phyloP scores from a whole-genome alignment of 1,284 basidiomycete genomes.

The Fomitopsis palustris region DNA sequence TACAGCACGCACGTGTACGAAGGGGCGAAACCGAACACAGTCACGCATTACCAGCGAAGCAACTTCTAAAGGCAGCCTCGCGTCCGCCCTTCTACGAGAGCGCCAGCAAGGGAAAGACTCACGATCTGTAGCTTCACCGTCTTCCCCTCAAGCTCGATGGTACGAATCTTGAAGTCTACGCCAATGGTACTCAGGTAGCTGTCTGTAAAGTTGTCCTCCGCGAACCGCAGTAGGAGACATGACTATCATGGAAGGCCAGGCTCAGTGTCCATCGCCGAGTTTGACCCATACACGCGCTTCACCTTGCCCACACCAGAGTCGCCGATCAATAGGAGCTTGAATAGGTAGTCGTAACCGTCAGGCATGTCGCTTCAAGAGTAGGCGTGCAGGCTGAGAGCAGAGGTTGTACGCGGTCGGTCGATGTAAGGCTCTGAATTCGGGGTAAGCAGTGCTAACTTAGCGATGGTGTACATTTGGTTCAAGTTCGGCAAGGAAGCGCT shows the following conservation, averaged over 20 bases:
- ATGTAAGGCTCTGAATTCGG: neutral
- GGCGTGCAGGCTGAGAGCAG: neutral
- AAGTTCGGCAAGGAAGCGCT: neutral
- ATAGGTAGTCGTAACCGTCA: conserved; percentile 95
- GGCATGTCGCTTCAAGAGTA: conserved; percentile 51
- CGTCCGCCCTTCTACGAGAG: too few relatives aligned
- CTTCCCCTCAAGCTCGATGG: conserved; percentile 99
- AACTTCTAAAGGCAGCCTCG: too few relatives aligned
- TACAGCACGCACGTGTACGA: neutral
- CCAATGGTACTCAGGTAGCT: conserved; percentile 99
- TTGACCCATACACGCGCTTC: neutral
- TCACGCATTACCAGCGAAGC: neutral
- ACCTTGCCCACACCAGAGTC: conserved; percentile 98
- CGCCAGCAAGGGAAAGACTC: conserved; percentile 39
- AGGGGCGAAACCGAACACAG: neutral
- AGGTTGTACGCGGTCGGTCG: neutral
- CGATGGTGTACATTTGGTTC: neutral
- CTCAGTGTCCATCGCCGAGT: conserved; percentile 8
- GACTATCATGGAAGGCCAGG: conserved; percentile 56
- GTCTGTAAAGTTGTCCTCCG: conserved; percentile 99
- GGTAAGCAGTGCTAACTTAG: neutral
- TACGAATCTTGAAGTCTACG: conserved; percentile 99
- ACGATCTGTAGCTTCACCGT: conserved; percentile 99
- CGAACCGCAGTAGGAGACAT: conserved; percentile 96
- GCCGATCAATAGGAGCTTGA: conserved; percentile 90